Evolutionary conservation across 129 eudicot genomes (phyloP).

Genomic region (Logfia minima): DNA sequence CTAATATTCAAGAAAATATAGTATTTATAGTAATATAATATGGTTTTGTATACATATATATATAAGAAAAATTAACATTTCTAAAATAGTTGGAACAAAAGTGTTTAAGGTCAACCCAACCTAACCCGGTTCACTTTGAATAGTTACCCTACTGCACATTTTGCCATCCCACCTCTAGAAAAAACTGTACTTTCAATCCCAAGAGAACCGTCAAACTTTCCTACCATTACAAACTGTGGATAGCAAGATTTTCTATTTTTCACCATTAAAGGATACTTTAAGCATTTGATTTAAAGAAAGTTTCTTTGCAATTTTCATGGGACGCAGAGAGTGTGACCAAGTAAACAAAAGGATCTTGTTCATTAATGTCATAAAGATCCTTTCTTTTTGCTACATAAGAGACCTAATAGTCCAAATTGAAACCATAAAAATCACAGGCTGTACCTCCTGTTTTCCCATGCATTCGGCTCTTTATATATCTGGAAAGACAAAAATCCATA

Average conservation of each 20-base stretch:
- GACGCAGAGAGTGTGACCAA: background rate
- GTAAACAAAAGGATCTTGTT: background rate
- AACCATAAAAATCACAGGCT: constrained; percentile 12
- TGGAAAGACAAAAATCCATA: constrained; percentile 53
- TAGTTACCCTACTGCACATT: no score
- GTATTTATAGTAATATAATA: no score
- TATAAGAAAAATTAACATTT: no score
- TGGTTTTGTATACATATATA: no score
- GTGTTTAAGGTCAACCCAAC: no score
- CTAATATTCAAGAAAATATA: no score
- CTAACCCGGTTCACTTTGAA: no score
- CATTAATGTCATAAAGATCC: background rate
- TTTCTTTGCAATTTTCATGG: background rate
- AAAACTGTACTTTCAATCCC: background rate
- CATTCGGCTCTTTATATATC: constrained; percentile 43
- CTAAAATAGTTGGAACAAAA: no score
- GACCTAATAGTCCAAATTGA: background rate
- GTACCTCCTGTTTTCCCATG: constrained; percentile 68
- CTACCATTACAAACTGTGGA: background rate
- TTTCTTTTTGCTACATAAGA: background rate
- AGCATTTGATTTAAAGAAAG: background rate
- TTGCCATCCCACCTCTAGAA: background rate
- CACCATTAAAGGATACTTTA: background rate
- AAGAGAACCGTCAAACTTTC: background rate
- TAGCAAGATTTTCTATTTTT: background rate